Evolutionary conservation across 139 green algal genomes (phyloP).

Genomic region (Chlamydomonas schloesseri): DNA sequence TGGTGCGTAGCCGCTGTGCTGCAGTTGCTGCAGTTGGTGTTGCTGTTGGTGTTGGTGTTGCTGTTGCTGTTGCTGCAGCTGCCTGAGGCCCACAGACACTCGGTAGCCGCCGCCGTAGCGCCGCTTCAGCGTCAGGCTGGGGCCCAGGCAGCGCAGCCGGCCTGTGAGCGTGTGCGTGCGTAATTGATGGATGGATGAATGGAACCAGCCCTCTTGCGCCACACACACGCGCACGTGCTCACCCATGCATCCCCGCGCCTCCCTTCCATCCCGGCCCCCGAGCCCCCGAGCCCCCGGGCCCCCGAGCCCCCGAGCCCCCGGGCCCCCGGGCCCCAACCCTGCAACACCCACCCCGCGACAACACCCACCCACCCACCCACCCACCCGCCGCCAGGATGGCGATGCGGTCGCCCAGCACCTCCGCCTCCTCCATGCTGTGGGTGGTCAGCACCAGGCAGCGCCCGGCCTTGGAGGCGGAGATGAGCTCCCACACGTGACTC

Average conservation of each 20-base stretch:
- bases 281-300: no score
- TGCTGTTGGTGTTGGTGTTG: no score
- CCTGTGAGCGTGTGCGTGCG: slow-evolving; percentile 61
- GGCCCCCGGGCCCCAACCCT: no score
- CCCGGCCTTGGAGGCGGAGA: slow-evolving; percentile 74
- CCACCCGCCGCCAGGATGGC: slow-evolving; percentile 29
- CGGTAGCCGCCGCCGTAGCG: slow-evolving; percentile 80
- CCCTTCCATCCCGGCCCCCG: no score
- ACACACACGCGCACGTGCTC: no score
- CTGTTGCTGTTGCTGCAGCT: background rate
- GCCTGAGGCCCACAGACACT: background rate
- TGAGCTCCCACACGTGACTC: slow-evolving; percentile 91
- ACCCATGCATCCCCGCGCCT: no score
- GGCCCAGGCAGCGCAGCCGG: slow-evolving; percentile 83
- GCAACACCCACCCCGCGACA: background rate
- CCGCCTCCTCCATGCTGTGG: slow-evolving; percentile 96
- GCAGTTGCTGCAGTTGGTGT: no score
- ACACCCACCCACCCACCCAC: background rate
- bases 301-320: no score
- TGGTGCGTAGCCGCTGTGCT: no score
- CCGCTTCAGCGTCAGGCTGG: slow-evolving; percentile 84
- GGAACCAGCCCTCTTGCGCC: no score
- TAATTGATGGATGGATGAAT: no score
- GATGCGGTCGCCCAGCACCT: slow-evolving; percentile 81
- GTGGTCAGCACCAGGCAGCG: slow-evolving; percentile 83